Evolutionary conservation across 2,329 filamentous ascomycete species (phyloP).

Genomic region (Beauveria caledonica): DNA sequence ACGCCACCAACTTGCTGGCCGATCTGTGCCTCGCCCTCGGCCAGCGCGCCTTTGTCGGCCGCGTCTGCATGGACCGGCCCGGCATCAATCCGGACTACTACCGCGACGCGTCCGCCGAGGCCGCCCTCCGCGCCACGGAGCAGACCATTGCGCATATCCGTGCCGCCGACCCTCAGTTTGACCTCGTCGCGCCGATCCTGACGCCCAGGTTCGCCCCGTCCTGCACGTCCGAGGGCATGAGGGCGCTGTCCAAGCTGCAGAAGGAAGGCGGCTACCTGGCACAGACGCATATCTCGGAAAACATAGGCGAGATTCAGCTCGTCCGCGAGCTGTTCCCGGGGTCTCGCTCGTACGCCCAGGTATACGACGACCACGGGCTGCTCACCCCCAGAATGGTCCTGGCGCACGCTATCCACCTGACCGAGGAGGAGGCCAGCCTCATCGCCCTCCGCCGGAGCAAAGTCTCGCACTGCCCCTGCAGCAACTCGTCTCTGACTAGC

Average conservation of each 20-base stretch:
- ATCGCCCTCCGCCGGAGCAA: conserved; percentile 55
- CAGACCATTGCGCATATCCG: conserved; percentile 57
- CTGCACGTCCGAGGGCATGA: conserved; percentile 54
- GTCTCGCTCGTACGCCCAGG: conserved; percentile 56
- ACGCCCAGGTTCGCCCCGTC: conserved; percentile 63
- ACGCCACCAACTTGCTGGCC: conserved; percentile 83
- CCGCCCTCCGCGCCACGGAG: conserved; percentile 47
- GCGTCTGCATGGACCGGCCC: conserved; percentile 85
- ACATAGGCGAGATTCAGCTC: conserved; percentile 61
- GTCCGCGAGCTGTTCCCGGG: conserved; percentile 64
- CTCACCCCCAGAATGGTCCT: conserved; percentile 68
- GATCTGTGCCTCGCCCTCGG: conserved; percentile 71
- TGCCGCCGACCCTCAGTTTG: conserved; percentile 54
- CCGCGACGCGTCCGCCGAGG: conserved; percentile 58
- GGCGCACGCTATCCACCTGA: conserved; percentile 76
- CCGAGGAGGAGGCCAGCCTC: conserved; percentile 54
- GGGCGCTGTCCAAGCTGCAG: conserved; percentile 56
- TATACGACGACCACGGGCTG: conserved; percentile 69
- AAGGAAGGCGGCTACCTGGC: conserved; percentile 55
- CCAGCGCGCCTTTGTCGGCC: conserved; percentile 83
- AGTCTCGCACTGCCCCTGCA: conserved; percentile 79
- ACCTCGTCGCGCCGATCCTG: conserved; percentile 68
- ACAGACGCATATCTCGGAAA: conserved; percentile 90
- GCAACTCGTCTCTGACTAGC: conserved; percentile 73
- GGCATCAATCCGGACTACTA: conserved; percentile 67